Evolutionary conservation across 805 yeast species (phyloP), one percentile per base, ranked within the genome.

Genomic region (Cyberlindnera subsufficiens): DNA sequence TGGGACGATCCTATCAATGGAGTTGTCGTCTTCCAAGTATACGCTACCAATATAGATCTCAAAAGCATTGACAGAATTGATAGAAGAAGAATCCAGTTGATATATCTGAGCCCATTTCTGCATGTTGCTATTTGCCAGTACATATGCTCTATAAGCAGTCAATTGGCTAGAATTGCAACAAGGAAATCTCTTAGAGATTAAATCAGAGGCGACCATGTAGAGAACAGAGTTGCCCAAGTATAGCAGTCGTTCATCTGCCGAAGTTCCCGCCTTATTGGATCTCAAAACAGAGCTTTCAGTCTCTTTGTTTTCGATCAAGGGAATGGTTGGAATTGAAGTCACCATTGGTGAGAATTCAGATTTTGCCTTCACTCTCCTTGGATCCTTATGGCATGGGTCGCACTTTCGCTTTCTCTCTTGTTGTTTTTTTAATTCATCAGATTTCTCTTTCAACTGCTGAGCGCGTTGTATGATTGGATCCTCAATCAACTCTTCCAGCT

Each of bases 41-140:
- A 89, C 61, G 0, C 91, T 96, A 4, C 95, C 96, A 35, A 90
- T 71, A 52, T 88, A 89, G 0, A 96, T 96, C 63, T 90, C 96
- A 22, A 22, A 8, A 22, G 27, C 27, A 22, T 22, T 22, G 27
- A 22, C 10, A 22, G 8, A 22, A 5, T 4, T 9, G 13, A 22
- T 22, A 22, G 27, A 11, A 22, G 27, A 22, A 56, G 90, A 9
- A 16, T 37, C 5, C 17, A 37, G 31, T 14, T 15, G 14, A 22
- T 37, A 37, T 5, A 19, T 7, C 6, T 14, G 16, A n/a, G 40
- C 4, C 40, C 40, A 37, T 11, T 37, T 18, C 19, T 15, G n/a
- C 20, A 37, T 14, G n/a, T 30, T 37, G n/a, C 19, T 20, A 30
- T 37, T 20, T 3, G 14, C 9, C 9, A 30, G 13, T 6, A 37